Conservation (phyloP, 2,329 filamentous ascomycete species). For the Amesomyces nigricolor region DNA sequence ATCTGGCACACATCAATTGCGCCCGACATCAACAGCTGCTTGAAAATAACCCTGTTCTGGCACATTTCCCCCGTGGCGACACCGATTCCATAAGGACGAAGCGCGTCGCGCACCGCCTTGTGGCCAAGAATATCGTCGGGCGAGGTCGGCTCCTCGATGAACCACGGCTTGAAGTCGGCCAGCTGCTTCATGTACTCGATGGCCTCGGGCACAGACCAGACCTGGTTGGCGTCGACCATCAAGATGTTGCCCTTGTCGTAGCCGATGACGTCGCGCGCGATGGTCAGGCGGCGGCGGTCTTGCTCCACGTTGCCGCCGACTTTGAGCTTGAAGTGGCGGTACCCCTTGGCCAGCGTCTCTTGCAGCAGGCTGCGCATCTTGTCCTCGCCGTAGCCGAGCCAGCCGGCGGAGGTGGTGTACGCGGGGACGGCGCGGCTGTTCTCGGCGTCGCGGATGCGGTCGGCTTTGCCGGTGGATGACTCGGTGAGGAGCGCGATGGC, state of each 20-base stretch:
- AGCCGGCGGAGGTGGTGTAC: slow-evolving; percentile 85
- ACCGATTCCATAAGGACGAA: slow-evolving; percentile 68
- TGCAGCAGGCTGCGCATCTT: slow-evolving; percentile 73
- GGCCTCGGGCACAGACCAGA: slow-evolving; percentile 86
- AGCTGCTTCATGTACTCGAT: slow-evolving; percentile 82
- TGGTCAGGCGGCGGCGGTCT: slow-evolving; percentile 63
- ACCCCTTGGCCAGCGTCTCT: slow-evolving; percentile 71
- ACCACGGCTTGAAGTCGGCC: slow-evolving; percentile 80
- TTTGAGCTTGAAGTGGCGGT: slow-evolving; percentile 86
- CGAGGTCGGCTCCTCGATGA: slow-evolving; percentile 90
- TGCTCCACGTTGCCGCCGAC: slow-evolving; percentile 69
- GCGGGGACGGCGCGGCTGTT: slow-evolving; percentile 72
- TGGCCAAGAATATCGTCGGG: slow-evolving; percentile 88
- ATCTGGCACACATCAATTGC: slow-evolving; percentile 87
- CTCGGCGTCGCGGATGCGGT: slow-evolving; percentile 68
- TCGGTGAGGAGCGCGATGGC: slow-evolving; percentile 65
- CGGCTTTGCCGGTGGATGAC: slow-evolving; percentile 60
- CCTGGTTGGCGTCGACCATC: slow-evolving; percentile 92
- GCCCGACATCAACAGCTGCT: slow-evolving; percentile 74
- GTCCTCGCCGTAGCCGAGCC: slow-evolving; percentile 85
- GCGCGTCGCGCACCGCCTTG: slow-evolving; percentile 74
- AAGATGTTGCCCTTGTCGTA: slow-evolving; percentile 78
- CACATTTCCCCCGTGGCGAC: slow-evolving; percentile 94
- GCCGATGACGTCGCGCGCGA: slow-evolving; percentile 74
- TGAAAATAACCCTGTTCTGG: slow-evolving; percentile 91